phyloP scores from a whole-genome alignment of 2,329 filamentous ascomycete genomes.

The Alternaria conjuncta region DNA sequence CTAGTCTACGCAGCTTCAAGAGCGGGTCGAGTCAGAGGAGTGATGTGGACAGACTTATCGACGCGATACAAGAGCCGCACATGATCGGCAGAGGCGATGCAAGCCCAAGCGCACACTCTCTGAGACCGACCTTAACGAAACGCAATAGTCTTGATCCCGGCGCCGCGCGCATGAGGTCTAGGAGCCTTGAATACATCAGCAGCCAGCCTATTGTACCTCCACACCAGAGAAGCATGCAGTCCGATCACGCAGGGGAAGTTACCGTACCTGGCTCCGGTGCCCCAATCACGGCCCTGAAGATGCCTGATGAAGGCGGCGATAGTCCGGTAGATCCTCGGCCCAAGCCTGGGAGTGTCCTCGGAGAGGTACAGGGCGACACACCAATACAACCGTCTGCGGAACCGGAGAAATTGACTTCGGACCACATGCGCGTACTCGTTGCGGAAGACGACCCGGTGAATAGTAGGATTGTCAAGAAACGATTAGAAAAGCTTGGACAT shows the following conservation, averaged over 20 bases:
- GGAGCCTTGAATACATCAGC: conserved; percentile 31
- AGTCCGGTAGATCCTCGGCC: conserved; percentile 15
- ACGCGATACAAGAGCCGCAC: conserved; percentile 70
- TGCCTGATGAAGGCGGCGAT: conserved; percentile 51
- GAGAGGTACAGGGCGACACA: conserved; percentile 34
- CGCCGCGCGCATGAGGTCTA: conserved; percentile 25
- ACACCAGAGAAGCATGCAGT: conserved; percentile 52
- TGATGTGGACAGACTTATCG: conserved; percentile 73
- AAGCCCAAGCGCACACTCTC: conserved; percentile 31
- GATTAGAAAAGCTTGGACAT: conserved; percentile 78
- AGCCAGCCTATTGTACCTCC: conserved; percentile 24
- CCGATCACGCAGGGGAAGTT: conserved; percentile 50
- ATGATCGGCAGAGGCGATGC: conserved; percentile 29
- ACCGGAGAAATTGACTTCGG: conserved; percentile 33
- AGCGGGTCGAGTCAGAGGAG: conserved; percentile 60
- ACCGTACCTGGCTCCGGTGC: conserved; percentile 49
- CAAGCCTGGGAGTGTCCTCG: conserved; percentile 32
- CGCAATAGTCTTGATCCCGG: conserved; percentile 31
- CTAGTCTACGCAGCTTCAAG: conserved; percentile 55
- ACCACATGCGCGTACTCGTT: conserved; percentile 71
- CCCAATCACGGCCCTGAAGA: conserved; percentile 54
- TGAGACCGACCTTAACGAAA: conserved; percentile 34
- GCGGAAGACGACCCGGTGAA: conserved; percentile 92
- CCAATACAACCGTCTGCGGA: conserved; percentile 13
- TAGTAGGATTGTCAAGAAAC: conserved; percentile 78